Percentiles rank a stretch among this genome's conserved stretches.
Conservation (phyloP, 176 grass and related monocot genomes). For the Thinopyrum elongatum region DNA sequence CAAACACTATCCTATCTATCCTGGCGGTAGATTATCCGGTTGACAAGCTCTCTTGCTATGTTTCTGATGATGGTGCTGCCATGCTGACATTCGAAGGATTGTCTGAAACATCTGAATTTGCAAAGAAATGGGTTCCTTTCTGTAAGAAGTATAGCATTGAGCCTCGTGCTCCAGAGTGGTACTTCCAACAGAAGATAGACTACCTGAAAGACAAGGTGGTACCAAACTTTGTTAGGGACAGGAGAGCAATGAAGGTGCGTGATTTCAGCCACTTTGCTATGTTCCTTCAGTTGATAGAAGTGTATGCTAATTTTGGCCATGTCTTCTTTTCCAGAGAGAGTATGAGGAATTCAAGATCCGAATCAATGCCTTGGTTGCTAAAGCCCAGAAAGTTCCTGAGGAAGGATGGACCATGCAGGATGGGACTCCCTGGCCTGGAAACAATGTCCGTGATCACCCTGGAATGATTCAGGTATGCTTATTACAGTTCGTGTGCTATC, state of each 20-base stretch:
- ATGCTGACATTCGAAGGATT: slow-evolving; percentile 91
- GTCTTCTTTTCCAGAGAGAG: slow-evolving; percentile 54
- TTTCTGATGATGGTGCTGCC: slow-evolving; percentile 95
- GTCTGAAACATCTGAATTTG: slow-evolving; percentile 89
- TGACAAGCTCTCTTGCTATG: slow-evolving; percentile 96
- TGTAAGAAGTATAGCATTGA: slow-evolving; percentile 91
- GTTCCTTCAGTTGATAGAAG: not conserved
- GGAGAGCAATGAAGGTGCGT: slow-evolving; percentile 87
- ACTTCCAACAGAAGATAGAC: slow-evolving; percentile 97
- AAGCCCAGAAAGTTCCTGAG: slow-evolving; percentile 93
- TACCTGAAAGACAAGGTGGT: slow-evolving; percentile 93
- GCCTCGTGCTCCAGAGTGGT: slow-evolving; percentile 94
- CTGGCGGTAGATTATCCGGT: slow-evolving; percentile 90
- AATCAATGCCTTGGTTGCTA: slow-evolving; percentile 93
- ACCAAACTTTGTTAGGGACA: slow-evolving; percentile 94
- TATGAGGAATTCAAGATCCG: slow-evolving; percentile 94
- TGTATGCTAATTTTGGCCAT: not conserved
- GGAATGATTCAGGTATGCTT: slow-evolving; percentile 90
- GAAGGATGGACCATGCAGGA: slow-evolving; percentile 97
- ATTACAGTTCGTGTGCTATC: not conserved
- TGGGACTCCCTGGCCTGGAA: slow-evolving; percentile 94
- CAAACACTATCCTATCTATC: slow-evolving; percentile 87
- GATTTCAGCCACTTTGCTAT: not conserved
- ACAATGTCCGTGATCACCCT: slow-evolving; percentile 88
- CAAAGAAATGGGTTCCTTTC: slow-evolving; percentile 94